A percentile compares a stretch with the other conserved stretches of the same genome.
Conservation (phyloP, 805 yeast genomes). For the Ascoidea asiatica region DNA sequence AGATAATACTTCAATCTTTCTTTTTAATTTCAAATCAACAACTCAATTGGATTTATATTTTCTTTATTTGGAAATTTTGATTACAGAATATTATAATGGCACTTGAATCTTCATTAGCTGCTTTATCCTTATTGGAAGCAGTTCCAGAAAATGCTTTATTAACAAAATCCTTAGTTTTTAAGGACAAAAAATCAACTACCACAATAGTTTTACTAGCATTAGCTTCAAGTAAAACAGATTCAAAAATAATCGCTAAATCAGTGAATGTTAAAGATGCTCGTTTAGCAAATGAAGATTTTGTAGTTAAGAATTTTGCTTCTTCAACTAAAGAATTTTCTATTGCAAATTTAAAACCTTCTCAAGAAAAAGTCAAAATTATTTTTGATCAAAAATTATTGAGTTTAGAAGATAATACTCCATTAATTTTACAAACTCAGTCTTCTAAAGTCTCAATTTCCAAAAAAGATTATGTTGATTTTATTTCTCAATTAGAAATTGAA, state of each 20-base stretch:
- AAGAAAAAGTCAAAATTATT: constrained; percentile 46
- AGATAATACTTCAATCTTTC: too few relatives aligned
- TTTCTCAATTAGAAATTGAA: constrained; percentile 38
- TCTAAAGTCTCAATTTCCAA: constrained; percentile 39
- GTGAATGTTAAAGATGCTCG: constrained; percentile 76
- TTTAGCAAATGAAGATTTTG: constrained; percentile 72
- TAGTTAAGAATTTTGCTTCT: constrained; percentile 44
- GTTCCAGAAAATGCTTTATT: constrained; percentile 35
- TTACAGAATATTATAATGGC: too few relatives aligned
- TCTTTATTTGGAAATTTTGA: too few relatives aligned
- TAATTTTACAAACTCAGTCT: constrained; percentile 36
- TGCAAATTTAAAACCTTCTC: constrained; percentile 29
- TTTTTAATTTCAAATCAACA: too few relatives aligned
- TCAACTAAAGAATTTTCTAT: constrained; percentile 49
- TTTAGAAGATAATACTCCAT: constrained; percentile 21
- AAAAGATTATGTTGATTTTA: constrained; percentile 28
- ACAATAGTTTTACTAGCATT: constrained; percentile 76
- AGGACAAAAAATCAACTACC: constrained; percentile 81
- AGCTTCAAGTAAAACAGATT: constrained; percentile 56
- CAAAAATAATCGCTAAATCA: constrained; percentile 46
- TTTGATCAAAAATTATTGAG: constrained; percentile 37
- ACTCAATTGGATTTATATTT: too few relatives aligned
- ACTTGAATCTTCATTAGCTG: constrained; percentile 53
- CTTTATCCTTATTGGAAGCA: constrained; percentile 47
- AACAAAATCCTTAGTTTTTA: constrained; percentile 72